A percentile compares a stretch with the other conserved stretches of the same genome.
Conservation (phyloP, 2,329 filamentous ascomycete species). For the Venturia carpophila region DNA sequence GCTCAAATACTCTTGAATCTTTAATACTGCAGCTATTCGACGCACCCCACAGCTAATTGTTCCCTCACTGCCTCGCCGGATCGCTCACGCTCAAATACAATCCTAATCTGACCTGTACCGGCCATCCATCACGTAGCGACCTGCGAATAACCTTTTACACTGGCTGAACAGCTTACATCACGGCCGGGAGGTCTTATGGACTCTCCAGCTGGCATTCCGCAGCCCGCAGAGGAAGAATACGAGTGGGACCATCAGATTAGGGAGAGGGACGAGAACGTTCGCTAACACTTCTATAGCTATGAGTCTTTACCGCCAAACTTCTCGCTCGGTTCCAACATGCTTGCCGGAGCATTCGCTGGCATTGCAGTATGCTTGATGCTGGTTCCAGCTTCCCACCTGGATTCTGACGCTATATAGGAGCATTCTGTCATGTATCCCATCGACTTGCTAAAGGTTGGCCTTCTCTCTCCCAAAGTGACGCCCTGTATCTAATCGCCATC, state of each 20-base stretch:
- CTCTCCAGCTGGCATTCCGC: slow-evolving; percentile 15
- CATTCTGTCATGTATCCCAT: slow-evolving; percentile 99
- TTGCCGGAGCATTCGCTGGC: slow-evolving; percentile 90
- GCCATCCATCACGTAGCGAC: not conserved
- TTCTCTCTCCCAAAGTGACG: not conserved
- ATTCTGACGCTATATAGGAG: slow-evolving; percentile 51
- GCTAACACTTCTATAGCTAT: slow-evolving; percentile 51
- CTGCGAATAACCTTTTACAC: not conserved
- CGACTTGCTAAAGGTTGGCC: slow-evolving; percentile 85
- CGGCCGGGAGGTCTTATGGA: slow-evolving; percentile 19
- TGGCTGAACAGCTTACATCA: slow-evolving; percentile 9
- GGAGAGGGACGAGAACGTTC: not conserved
- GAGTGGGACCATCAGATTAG: slow-evolving; percentile 27
- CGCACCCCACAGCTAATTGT: not conserved
- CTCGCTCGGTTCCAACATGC: slow-evolving; percentile 89
- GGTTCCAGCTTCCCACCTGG: slow-evolving; percentile 18
- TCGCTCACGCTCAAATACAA: not conserved
- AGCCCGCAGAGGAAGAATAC: slow-evolving; percentile 31
- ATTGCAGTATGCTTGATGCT: slow-evolving; percentile 63
- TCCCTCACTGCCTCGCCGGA: not conserved
- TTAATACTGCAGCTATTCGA: not conserved
- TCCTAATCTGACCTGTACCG: not conserved
- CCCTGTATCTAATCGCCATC: not conserved
- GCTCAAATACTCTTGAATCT: not conserved
- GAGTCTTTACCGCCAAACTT: slow-evolving; percentile 92